These are phyloP conservation scores for Detonula confervacea DNA, from an alignment of 352 stramenopile species.

Conservation along the genomic window DNA sequence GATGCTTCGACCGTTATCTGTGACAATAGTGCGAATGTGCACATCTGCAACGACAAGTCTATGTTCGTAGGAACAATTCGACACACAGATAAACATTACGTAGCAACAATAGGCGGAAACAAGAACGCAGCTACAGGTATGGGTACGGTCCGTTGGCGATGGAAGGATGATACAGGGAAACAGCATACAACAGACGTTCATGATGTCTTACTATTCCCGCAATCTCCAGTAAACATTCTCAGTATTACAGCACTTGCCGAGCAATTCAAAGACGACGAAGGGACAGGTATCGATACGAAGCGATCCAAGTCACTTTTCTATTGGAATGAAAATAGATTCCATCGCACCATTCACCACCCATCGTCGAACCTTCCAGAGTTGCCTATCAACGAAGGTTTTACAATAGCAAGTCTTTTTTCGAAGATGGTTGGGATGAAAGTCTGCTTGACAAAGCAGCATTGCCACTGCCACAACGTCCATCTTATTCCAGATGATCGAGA, in stretches of 20 bases:
- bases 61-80: not conserved
- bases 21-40: conserved; percentile 25
- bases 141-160: conserved; percentile 11
- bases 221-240: conserved; percentile 17
- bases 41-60: conserved; percentile 25
- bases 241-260: conserved; percentile 13
- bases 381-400: conserved; percentile 14
- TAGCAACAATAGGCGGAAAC: conserved; percentile 13
- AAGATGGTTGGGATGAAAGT: not conserved
- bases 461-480: too few species aligned
- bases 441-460: too few species aligned
- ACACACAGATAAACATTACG: not conserved
- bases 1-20: conserved; percentile 19
- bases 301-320: not conserved
- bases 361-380: conserved; percentile 21
- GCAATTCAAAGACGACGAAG: conserved; percentile 1
- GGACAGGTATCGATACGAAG: conserved; percentile 2
- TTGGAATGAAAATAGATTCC: not conserved
- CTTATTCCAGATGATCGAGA: too few species aligned
- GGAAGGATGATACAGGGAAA: conserved; percentile 9
- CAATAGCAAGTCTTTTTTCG: not conserved
- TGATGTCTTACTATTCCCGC: conserved; percentile 4
- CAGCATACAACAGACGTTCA: not conserved
- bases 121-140: not conserved
- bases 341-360: conserved; percentile 16